Base-by-base conservation (phyloP, 331 rosid species). In the Acacia pycnantha region DNA sequence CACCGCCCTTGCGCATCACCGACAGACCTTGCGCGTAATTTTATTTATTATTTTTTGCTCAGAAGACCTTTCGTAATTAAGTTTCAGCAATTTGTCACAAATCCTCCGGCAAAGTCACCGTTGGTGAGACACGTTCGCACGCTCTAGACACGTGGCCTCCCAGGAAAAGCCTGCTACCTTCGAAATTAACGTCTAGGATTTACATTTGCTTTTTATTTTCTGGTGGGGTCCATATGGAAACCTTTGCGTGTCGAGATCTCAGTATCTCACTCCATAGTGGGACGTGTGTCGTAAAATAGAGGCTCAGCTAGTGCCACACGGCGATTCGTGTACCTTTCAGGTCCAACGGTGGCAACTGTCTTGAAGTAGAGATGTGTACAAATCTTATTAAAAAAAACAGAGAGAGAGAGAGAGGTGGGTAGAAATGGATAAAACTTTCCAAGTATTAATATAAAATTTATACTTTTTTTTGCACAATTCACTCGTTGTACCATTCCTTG, bases 171-270 rank as follows among this genome's bases (percentile, higher is more conserved):
- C 84, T 70, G 29, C 73, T 41, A 37, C n/a, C 2, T 79, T 53
- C 18, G 13, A 58, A 7, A 48, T 40, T 9, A 70, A 18, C 18
- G 50, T 41, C 37, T 24, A 5, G 8, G 19, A 27, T 56, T n/a
- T n/a, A 74, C 46, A 15, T 22, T 79, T 44, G 6, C 35, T 11
- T 61, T 27, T 61, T 54, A 61, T 79, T 26, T 48, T 22, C 3
- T 10, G 5, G 82, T 69, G 74, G 85, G 85, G 74, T 69, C 86
- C 82, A 73, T 27, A 3, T 3, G 16, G 43, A 58, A 84, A 69
- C 87, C 81, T 6, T 81, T 87, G 82, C 87, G 90, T 86, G 85
- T 74, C 81, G 8, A 78, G 11, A 43, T n/a, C 72, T 43, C 27
- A 58, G 33, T 8, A 70, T 67, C 10, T 50, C 24, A 16, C 4